Evolutionary conservation across 1,284 basidiomycete genomes (phyloP).

Genomic region (Limonomyces culmigenus): DNA sequence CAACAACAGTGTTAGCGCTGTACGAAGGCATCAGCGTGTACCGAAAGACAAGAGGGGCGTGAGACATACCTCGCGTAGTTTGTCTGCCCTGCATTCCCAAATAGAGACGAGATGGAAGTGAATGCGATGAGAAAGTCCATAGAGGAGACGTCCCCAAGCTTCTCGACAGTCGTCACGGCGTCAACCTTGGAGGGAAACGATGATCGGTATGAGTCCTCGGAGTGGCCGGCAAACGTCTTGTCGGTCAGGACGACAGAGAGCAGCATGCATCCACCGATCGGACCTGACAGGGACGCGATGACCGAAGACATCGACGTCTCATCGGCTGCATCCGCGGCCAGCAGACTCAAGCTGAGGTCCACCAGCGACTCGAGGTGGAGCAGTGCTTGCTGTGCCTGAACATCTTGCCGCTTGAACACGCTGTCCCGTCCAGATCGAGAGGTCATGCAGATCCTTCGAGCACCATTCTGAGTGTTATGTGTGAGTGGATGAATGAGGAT

Average conservation of each 20-base stretch:
- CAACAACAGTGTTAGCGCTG: constrained; percentile 20
- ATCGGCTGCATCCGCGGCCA: constrained; percentile 15
- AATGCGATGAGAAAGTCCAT: constrained; percentile 22
- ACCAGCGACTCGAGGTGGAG: constrained; percentile 13
- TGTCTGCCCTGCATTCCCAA: constrained; percentile 23
- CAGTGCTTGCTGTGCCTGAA: constrained; percentile 12
- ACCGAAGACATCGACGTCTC: constrained; percentile 8
- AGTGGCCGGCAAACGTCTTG: constrained; percentile 15
- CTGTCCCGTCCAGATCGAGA: constrained; percentile 17
- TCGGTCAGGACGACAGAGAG: constrained; percentile 17
- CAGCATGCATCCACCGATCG: constrained; percentile 19
- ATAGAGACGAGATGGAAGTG: constrained; percentile 17
- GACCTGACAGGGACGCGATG: constrained; percentile 9
- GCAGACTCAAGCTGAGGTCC: constrained; percentile 14
- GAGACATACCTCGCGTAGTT: constrained; percentile 19
- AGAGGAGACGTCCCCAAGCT: constrained; percentile 8
- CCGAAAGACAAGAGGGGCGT: not conserved
- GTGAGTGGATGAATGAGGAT: not conserved
- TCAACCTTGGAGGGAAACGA: constrained; percentile 16
- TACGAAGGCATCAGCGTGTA: constrained; percentile 1
- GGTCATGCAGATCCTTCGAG: constrained; percentile 18
- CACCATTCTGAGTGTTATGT: constrained; percentile 16
- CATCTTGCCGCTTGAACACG: constrained; percentile 9
- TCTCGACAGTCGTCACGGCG: constrained; percentile 13
- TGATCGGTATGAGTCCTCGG: constrained; percentile 13